phyloP scores from a whole-genome alignment of 2,329 filamentous ascomycete species.

The Fusarium euwallaceae region DNA sequence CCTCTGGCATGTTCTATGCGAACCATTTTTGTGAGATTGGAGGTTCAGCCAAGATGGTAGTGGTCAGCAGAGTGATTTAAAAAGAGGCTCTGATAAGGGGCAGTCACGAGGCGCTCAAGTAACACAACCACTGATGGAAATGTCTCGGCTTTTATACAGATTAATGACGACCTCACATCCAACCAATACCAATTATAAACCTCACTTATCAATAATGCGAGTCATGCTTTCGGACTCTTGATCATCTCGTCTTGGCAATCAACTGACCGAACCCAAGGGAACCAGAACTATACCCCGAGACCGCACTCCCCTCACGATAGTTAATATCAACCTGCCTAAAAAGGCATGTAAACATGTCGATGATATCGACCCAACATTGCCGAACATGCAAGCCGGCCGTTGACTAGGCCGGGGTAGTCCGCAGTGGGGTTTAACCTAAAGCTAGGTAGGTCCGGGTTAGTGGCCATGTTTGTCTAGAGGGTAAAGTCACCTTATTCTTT shows the following conservation, averaged over 20 bases:
- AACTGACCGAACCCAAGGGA: background rate
- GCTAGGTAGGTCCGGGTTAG: background rate
- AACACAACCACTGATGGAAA: background rate
- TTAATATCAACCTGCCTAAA: slow-evolving; percentile 9
- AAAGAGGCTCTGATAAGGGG: background rate
- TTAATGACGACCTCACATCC: background rate
- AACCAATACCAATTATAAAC: background rate
- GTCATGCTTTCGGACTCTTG: background rate
- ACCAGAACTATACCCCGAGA: slow-evolving; percentile 17
- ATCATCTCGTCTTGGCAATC: background rate
- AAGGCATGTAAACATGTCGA: background rate
- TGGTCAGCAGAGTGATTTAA: background rate
- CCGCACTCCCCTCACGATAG: background rate
- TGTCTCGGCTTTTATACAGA: background rate
- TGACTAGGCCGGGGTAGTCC: background rate
- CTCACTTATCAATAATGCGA: background rate
- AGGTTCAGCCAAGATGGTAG: background rate
- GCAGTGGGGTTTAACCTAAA: background rate
- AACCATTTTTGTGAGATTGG: slow-evolving; percentile 12
- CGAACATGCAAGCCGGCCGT: slow-evolving; percentile 10
- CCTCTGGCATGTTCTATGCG: background rate
- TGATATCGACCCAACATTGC: background rate
- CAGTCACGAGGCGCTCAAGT: background rate
- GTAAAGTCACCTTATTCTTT: background rate
- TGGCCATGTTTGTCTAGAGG: background rate